Evolutionary conservation across 768 basidiomycete species (phyloP).

Genomic region (Amanita inopinata): DNA sequence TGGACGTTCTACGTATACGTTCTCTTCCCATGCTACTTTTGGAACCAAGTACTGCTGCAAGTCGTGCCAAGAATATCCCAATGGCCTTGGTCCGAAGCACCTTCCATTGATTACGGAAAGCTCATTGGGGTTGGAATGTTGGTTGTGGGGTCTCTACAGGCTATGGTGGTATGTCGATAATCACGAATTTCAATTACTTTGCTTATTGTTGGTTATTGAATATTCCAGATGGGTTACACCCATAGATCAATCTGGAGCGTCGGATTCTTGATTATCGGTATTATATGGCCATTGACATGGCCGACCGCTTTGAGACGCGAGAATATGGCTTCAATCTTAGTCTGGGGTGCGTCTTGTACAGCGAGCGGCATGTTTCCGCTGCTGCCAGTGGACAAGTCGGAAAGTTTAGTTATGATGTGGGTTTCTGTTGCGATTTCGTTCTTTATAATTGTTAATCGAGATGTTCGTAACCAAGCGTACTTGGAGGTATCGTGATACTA

Average conservation of each 20-base stretch:
- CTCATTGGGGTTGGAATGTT: conserved; percentile 13
- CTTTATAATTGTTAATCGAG: neutral
- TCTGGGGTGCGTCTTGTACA: conserved; percentile 44
- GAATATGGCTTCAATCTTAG: conserved; percentile 17
- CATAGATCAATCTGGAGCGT: conserved; percentile 63
- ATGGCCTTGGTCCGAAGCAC: conserved; percentile 5
- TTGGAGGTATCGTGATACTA: conserved; percentile 40
- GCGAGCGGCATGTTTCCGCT: conserved; percentile 60
- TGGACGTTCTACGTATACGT: conserved; percentile 71
- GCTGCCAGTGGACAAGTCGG: conserved; percentile 62
- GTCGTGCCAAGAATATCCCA: conserved; percentile 11
- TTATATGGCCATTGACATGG: conserved; percentile 62
- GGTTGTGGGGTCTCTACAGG: conserved; percentile 38
- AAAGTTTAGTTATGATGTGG: conserved; percentile 52
- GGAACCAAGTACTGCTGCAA: conserved; percentile 43
- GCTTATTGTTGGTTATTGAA: neutral
- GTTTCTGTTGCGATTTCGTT: conserved; percentile 14
- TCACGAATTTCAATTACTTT: neutral
- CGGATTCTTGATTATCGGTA: conserved; percentile 51
- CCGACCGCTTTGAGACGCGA: conserved; percentile 20
- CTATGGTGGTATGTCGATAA: conserved; percentile 58
- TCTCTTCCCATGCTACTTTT: conserved; percentile 70
- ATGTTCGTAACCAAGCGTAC: conserved; percentile 22
- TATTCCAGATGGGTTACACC: conserved; percentile 54
- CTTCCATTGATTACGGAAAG: conserved; percentile 5